Base-by-base conservation (phyloP, 2,329 filamentous ascomycete species). In the Rutstroemia sydowiana region DNA sequence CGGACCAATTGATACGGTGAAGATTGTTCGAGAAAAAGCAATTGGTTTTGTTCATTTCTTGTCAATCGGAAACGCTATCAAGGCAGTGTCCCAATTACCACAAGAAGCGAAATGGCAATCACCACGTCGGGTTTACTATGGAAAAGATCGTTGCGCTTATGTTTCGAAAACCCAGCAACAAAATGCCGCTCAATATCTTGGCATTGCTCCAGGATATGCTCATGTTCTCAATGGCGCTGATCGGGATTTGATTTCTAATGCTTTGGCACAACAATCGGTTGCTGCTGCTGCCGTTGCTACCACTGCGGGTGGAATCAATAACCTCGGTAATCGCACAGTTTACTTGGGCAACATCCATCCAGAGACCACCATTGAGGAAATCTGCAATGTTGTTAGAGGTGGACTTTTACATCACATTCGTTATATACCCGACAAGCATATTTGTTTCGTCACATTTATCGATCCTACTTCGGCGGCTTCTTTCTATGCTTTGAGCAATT, bases 151-250 rank as follows among this genome's bases (percentile, higher is more conserved):
- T 56, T 98, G 93, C 66, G 93, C 93, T 16, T 98, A 98, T 65
- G 92, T 98, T 48, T 98, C 93, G 54, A 98, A 98, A 79, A 98
- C 93, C 0, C 93, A 98, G 72, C 93, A 98, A 74, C 93, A 98
- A 72, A 98, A 98, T 64, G 93, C 93, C 7, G 93, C 93, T 31
- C 93, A 98, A 71, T 98, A 97, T 68, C 79, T 98, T 21, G 93
- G 93, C 51, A 98, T 98, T 64, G 90, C 93, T 18, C 93, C 93
- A 34, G 92, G 92, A 26, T 96, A 97, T 65, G 91, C 93, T 18
- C 91, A 97, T 68, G 92, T 96, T 69, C 77, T 98, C 59, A 97
- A 95, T 62, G 91, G 90, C 45, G 92, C 92, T 48, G 93, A 98
- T 69, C 88, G 92, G 46, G 93, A 98, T 65, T 77, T 98, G 62